Evolutionary conservation across 176 grass and related monocot genomes (phyloP), one percentile per base, ranked within the genome.

Genomic region (Rhynchospora tenuis): DNA sequence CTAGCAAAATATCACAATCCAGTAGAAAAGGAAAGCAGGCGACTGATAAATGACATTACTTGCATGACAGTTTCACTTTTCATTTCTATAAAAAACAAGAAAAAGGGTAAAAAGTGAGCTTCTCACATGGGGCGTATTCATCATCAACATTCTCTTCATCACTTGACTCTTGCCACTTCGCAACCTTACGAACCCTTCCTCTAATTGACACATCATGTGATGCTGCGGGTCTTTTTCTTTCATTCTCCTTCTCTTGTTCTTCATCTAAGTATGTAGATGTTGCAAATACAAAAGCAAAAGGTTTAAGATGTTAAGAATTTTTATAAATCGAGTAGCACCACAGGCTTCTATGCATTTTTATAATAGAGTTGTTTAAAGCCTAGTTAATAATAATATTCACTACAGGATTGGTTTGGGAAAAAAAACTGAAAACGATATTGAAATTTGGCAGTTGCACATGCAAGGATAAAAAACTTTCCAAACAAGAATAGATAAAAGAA

Each of bases 81-180:
- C 26, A n/a, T 56, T 77, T 56, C 29, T 29, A 4, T 15, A 19
- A 77, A 55, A 19, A 28, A 19, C 59, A 74, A 52, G 22, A 76
- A 38, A 38, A 38, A 76, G 14, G 24, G 23, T 26, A 77, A 29
- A 82, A 82, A 19, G 59, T 19, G 20, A 83, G 48, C 80, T 84
- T 87, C 90, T 97, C 86, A 99, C 93, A 89, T 86, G 89, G 91
- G 84, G 96, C 94, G 82, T 95, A 92, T 68, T 99, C 96, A 86
- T 86, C 88, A 82, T 62, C 59, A 65, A 42, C 80, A 0, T 88
- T 99, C 82, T 91, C 96, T 29, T 86, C 83, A 88, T 99, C 88
- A 10, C 88, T 91, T 55, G 91, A 89, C 72, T 90, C 88, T 91
- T 90, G 83, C 89, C 87, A 54, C 86, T 95, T 99, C 29, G 96